A percentile compares a stretch with the other conserved stretches of the same genome.
Evolutionary conservation across 495 filamentous ascomycete species (phyloP).

Genomic region (Penicillium arizonense): DNA sequence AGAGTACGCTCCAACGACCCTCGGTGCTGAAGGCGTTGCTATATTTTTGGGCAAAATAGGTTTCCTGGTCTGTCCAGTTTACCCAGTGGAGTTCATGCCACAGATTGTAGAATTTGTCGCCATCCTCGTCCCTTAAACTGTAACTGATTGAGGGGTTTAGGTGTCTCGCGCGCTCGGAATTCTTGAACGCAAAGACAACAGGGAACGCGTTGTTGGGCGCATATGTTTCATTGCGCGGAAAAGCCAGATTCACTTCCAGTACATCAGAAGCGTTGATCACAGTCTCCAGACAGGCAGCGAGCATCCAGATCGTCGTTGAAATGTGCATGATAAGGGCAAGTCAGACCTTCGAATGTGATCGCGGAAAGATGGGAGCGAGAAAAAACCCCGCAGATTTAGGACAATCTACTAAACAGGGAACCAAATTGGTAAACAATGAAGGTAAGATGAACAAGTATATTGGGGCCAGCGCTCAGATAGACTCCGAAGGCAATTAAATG

Average conservation of each 20-base stretch:
- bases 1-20: conserved; percentile 8
- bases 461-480: background rate
- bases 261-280: background rate
- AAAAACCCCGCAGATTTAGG: background rate
- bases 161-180: background rate
- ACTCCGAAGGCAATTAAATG: background rate
- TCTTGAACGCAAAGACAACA: conserved; percentile 1
- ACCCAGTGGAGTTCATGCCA: conserved; percentile 1
- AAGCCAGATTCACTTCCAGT: background rate
- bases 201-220: background rate
- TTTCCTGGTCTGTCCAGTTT: conserved; percentile 16
- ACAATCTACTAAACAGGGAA: background rate
- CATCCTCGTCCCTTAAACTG: background rate
- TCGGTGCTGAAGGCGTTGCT: background rate
- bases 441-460: background rate
- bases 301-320: background rate
- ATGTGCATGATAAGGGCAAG: background rate
- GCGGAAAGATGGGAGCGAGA: background rate
- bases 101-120: too few species aligned
- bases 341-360: background rate
- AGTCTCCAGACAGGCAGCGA: background rate
- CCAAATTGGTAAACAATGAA: background rate
- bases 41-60: conserved; percentile 17
- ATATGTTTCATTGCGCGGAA: conserved; percentile 1
- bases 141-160: background rate